Base-by-base conservation (phyloP, 106 monocot species). In the Hemerocallis citrina region DNA sequence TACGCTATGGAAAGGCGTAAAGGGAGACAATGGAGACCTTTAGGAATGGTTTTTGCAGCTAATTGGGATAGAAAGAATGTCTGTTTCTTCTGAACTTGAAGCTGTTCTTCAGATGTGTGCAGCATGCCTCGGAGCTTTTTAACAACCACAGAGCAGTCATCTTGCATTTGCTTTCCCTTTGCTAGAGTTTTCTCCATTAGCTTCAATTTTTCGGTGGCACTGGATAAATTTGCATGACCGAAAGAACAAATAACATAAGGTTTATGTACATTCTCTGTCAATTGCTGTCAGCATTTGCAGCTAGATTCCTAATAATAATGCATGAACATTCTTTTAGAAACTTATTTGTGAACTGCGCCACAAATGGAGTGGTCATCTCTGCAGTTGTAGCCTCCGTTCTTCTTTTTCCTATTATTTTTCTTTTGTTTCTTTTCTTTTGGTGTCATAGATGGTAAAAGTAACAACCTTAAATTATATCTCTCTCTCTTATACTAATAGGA, bases 61-160 rank as follows among this genome's bases (percentile, higher is more conserved):
- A 92, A 78, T 57, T 92, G 92, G 33, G 72, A 81, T 16, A 92
- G 64, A 61, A 92, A 92, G 57, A 84, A 21, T 20, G 83, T 40
- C 48, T 92, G 83, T 42, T 87, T 92, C 70, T 78, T 81, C 34
- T 92, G 80, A 28, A 72, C 83, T 39, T 69, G 71, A 25, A 92
- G 61, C 28, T 72, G 77, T 34, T 86, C 91, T 63, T 92, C 86
- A 1, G 79, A 62, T 28, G 86, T 80, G 59, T 83, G 91, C 61
- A 92, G 79, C 71, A 86, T 83, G 30, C 86, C 86, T 50, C 91
- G 86, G 24, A 92, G 79, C 69, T 92, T 91, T 64, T 83, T 92
- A 13, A 86, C 64, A 9, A 74, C 67, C 30, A 44, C 31, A 15
- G 91, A 57, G 38, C 91, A 86, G 42, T 83, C 83, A 52, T 92